These are phyloP conservation scores for Massariosphaeria phaeospora DNA, from an alignment of 495 filamentous ascomycete genomes.

Conservation along the genomic window DNA sequence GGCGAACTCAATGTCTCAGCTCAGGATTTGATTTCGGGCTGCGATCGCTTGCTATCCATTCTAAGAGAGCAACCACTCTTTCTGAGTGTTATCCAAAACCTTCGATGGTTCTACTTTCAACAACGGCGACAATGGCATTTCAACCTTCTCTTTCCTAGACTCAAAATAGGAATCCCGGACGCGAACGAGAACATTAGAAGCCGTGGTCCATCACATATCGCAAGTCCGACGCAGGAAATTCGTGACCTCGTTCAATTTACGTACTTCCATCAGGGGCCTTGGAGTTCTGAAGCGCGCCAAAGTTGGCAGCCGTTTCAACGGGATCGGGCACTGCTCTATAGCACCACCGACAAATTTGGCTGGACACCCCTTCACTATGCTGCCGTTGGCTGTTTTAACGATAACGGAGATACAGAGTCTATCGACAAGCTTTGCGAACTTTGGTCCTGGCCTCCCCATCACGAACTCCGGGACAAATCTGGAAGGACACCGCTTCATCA, in stretches of 20 bases:
- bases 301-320: neutral
- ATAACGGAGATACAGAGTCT: neutral
- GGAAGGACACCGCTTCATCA: slow-evolving; percentile 5
- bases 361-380: slow-evolving; percentile 6
- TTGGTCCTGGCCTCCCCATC: neutral
- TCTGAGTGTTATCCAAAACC: neutral
- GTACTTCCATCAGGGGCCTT: neutral
- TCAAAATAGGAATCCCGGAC: neutral
- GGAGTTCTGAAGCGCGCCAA: neutral
- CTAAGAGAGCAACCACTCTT: neutral
- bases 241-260: neutral
- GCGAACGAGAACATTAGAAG: neutral
- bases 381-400: neutral
- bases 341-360: neutral
- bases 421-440: neutral
- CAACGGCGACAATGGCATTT: neutral
- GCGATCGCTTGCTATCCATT: neutral
- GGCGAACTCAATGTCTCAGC: neutral
- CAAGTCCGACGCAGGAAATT: neutral
- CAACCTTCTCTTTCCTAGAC: neutral
- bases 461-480: slow-evolving; percentile 2
- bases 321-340: neutral
- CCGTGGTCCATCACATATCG: too few species aligned
- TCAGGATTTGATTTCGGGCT: neutral
- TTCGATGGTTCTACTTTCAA: neutral